phyloP scores from a whole-genome alignment of 495 filamentous ascomycete species.

The Aspergillus leporis region DNA sequence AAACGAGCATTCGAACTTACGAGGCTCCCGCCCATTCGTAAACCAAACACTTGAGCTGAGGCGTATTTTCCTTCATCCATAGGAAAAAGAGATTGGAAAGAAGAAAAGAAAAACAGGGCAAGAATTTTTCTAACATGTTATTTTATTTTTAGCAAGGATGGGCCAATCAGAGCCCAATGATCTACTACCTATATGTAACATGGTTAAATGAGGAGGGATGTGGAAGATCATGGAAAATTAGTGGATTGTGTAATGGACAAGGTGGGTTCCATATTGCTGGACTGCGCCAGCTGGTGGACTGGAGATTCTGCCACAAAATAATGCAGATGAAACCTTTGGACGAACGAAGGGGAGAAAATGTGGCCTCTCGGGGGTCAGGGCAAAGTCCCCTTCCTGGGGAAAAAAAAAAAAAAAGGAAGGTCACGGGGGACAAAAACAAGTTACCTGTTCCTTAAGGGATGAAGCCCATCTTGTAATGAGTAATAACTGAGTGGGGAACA shows the following conservation, averaged over 20 bases:
- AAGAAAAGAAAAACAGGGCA: background rate
- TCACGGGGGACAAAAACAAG: background rate
- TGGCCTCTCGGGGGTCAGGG: background rate
- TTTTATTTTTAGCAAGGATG: slow-evolving; percentile 25
- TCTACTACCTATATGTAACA: slow-evolving; percentile 28
- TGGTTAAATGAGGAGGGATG: slow-evolving; percentile 23
- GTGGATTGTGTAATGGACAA: slow-evolving; percentile 13
- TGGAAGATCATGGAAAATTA: slow-evolving; percentile 22
- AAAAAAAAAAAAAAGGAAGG: slow-evolving; percentile 9
- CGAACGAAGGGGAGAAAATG: background rate
- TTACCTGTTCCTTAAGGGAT: background rate
- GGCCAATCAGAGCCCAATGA: slow-evolving; percentile 23
- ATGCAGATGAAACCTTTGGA: slow-evolving; percentile 2
- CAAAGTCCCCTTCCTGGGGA: background rate
- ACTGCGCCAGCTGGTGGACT: background rate
- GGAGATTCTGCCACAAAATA: background rate
- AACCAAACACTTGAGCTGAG: background rate
- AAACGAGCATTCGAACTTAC: background rate
- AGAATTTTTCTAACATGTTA: slow-evolving; percentile 1
- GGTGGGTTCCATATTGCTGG: slow-evolving; percentile 7
- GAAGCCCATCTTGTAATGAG: slow-evolving; percentile 1
- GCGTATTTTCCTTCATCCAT: background rate
- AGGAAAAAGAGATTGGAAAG: background rate
- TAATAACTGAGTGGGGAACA: slow-evolving; percentile 25
- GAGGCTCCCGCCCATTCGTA: background rate